Evolutionary conservation across 306 rosid genomes (phyloP), one percentile per base, ranked within the genome.

Genomic region (apple (Malus domestica)): DNA sequence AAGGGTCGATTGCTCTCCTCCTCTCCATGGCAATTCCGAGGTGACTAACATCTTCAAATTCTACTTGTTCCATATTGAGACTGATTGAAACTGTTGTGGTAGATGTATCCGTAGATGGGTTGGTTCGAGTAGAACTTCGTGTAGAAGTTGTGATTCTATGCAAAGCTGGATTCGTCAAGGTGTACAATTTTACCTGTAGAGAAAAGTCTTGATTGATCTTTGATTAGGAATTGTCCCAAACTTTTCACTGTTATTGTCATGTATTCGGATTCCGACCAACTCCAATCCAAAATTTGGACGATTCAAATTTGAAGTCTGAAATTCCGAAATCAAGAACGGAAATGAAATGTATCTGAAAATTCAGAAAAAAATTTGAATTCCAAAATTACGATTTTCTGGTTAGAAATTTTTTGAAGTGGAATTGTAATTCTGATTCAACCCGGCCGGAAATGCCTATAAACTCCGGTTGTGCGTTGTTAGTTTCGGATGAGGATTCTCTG

Each of bases 1-100:
- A 70, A 62, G 46, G 73, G 58, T 45, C 75, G 16, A 58, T 51
- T 72, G 81, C 58, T 19, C 74, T 70, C 73, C 57, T 73, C 46
- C 46, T 23, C 33, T 68, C 29, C 27, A 16, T 70, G 63, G 75
- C 76, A 57, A 76, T 52, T 40, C 68, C 67, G 59, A 44, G 20
- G 29, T 35, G 75, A 82, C 79, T 70, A 59, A 54, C 64, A 25
- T 32, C 12, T 74, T 42, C 59, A 49, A 32, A 33, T 23, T 7
- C 55, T 64, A 55, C 29, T 27, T 71, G 27, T 10, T 64, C 68
- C 67, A 11, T 49, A 44, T 6, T 16, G 57, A 18, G 18, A 29
- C 46, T 58, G 72, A 44, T 59, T 57, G 68, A 51, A 78, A 42
- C 15, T 23, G 27, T 58, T 35, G 79, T 73, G 42, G 64, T 73